Evolutionary conservation across 1,284 basidiomycete species (phyloP).

Genomic region (Phellopilus nigrolimitatus): DNA sequence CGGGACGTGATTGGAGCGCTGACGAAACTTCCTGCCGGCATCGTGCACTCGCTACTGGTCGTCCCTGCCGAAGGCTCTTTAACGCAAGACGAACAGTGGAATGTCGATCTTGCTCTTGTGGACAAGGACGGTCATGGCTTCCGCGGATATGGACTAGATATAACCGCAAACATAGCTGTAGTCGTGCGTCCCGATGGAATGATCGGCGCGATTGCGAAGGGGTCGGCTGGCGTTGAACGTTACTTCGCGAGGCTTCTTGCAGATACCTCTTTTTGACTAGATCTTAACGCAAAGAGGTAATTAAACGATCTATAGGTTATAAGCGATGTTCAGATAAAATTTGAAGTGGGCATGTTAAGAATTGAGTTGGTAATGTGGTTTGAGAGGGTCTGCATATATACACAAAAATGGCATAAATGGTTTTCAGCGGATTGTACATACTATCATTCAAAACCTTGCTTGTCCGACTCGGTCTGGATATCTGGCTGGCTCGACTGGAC

Average conservation of each 20-base stretch:
- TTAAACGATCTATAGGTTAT: no score
- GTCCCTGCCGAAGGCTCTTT: neutral
- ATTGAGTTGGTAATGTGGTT: no score
- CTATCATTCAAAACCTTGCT: no score
- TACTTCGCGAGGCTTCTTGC: neutral
- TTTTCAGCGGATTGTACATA: no score
- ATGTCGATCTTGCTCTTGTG: conserved; percentile 31
- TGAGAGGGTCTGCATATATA: no score
- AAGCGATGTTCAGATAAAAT: no score
- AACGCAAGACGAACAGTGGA: neutral
- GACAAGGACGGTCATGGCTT: conserved; percentile 36
- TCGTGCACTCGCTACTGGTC: neutral
- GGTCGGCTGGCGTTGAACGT: conserved; percentile 1
- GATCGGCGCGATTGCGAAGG: conserved; percentile 6
- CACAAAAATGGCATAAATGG: no score
- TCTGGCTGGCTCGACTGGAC: no score
- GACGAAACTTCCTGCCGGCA: neutral
- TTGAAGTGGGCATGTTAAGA: no score
- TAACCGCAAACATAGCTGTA: conserved; percentile 29
- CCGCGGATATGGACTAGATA: conserved; percentile 30
- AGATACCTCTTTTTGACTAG: no score
- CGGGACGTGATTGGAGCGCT: neutral
- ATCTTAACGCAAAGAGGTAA: no score
- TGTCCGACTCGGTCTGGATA: no score
- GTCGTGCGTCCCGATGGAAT: conserved; percentile 36